Evolutionary conservation across 1,139 yeast genomes (phyloP).

Genomic region (Candida gigantensis): DNA sequence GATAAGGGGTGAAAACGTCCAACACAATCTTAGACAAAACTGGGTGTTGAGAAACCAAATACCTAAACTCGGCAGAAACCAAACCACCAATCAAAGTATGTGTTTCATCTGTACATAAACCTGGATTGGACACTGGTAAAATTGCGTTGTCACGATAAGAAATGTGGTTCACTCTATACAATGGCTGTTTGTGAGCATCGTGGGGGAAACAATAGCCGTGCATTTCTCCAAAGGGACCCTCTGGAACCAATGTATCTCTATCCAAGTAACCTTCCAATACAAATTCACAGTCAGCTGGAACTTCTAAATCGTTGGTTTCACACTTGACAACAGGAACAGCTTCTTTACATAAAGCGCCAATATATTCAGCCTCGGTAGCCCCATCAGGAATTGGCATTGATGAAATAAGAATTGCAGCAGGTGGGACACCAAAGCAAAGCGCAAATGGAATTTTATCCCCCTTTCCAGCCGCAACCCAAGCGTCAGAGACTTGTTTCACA

Average conservation of each 20-base stretch:
- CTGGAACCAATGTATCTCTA: neutral
- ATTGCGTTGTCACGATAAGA: slow-evolving; percentile 1
- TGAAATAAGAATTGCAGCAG: slow-evolving; percentile 1
- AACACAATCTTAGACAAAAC: neutral
- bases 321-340: slow-evolving; percentile 2
- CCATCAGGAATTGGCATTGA: slow-evolving; percentile 5
- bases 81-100: slow-evolving; percentile 4
- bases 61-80: neutral
- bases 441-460: slow-evolving; percentile 5
- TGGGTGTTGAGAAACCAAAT: slow-evolving; percentile 1
- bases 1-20: slow-evolving; percentile 2
- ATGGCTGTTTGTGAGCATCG: neutral
- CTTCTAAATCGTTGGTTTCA: slow-evolving; percentile 5
- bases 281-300: slow-evolving; percentile 3
- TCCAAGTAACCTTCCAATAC: slow-evolving; percentile 4
- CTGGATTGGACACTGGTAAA: slow-evolving; percentile 2
- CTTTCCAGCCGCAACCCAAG: slow-evolving; percentile 1
- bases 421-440: slow-evolving; percentile 2
- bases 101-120: slow-evolving; percentile 2
- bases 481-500: slow-evolving; percentile 3
- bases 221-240: slow-evolving; percentile 5
- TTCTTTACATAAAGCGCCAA: slow-evolving; percentile 2
- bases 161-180: neutral
- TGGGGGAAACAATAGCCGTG: slow-evolving; percentile 3
- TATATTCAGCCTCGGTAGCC: slow-evolving; percentile 2